Percentiles rank a stretch among this genome's conserved stretches.
These are phyloP conservation scores for Psilocybe subaeruginosa DNA, from an alignment of 768 basidiomycete species.

Conservation along the genomic window DNA sequence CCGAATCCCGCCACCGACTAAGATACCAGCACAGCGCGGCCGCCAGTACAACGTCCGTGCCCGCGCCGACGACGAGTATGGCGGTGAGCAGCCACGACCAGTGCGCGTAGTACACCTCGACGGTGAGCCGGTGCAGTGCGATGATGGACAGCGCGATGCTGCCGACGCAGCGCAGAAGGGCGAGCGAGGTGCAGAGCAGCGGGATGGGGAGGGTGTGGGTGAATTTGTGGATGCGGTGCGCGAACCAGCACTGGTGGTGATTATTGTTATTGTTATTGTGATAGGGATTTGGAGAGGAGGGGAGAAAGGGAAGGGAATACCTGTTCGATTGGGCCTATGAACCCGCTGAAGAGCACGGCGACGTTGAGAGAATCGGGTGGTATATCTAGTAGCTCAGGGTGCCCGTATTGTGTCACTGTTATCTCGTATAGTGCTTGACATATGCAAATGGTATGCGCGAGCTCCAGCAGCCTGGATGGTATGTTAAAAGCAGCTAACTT, in stretches of 20 bases:
- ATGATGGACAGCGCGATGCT: conserved; percentile 16
- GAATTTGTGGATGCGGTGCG: conserved; percentile 24
- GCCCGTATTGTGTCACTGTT: conserved; percentile 25
- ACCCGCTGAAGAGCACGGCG: conserved; percentile 26
- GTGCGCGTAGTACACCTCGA: conserved; percentile 14
- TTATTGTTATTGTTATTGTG: not conserved
- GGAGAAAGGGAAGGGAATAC: not conserved
- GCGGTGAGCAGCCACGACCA: conserved; percentile 23
- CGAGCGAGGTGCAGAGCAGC: conserved; percentile 14
- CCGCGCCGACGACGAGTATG: conserved; percentile 21
- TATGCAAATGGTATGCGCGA: conserved; percentile 24
- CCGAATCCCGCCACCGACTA: conserved; percentile 10
- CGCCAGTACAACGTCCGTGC: conserved; percentile 21
- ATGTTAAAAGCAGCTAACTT: not conserved
- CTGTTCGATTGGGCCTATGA: conserved; percentile 25
- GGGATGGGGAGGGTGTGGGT: conserved; percentile 16
- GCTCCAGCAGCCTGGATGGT: conserved; percentile 18
- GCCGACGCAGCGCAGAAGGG: conserved; percentile 18
- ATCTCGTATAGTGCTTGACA: conserved; percentile 24
- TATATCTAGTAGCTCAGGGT: conserved; percentile 13
- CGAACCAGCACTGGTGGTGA: conserved; percentile 22
- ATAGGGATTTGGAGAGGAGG: not conserved
- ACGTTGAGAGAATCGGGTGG: conserved; percentile 19
- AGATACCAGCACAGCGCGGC: conserved; percentile 23
- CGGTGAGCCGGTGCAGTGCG: conserved; percentile 13